Base-by-base conservation (phyloP, 2,329 filamentous ascomycete species). In the Falciphora oryzae region DNA sequence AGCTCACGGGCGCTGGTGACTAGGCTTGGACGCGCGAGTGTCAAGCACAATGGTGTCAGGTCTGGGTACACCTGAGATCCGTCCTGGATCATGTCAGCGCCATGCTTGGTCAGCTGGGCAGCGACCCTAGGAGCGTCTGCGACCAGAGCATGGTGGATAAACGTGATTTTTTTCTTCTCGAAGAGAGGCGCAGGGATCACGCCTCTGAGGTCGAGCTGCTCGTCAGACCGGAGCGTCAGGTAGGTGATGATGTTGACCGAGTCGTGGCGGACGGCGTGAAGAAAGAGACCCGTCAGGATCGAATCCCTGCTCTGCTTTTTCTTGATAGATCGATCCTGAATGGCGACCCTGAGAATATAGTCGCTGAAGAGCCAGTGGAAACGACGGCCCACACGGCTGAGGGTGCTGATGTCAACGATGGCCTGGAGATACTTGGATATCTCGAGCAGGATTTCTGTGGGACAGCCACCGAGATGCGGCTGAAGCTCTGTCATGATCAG, bases 101-200 rank as follows among this genome's bases (percentile, higher is more conserved):
- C 62, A 2, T 44, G 31, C 31, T 57, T 57, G 29, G 32, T 11
- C n/a, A 63, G 56, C 2, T 59, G 31, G 16, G 62, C 62, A 14
- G 62, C 56, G 14, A 63, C 62, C 32, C 6, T 44, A 25, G 62
- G 62, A 25, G 62, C 62, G 57, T 63, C 62, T 22, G 53, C 62
- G 5, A 63, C 35, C 25, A 63, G 56, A 18, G 62, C 53, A 57
- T 38, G 53, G 32, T 63, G 62, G 31, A 63, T 38, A 13, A 58
- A 63, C 4, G 62, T 63, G 25, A 63, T 38, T 16, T 57, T 59
- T 1, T 50, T 50, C 18, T 16, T 27, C 53, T n/a, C 3, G 10
- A 57, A 63, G 53, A 25, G 18, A 27, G 22, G 27, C n/a, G 10
- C 8, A 10, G 61, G 61, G 8, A 63, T 57, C 25, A 57, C 31